Evolutionary conservation across 352 stramenopile genomes (phyloP), one percentile per base, ranked within the genome.

Genomic region (Aphanomyces cochlioides): DNA sequence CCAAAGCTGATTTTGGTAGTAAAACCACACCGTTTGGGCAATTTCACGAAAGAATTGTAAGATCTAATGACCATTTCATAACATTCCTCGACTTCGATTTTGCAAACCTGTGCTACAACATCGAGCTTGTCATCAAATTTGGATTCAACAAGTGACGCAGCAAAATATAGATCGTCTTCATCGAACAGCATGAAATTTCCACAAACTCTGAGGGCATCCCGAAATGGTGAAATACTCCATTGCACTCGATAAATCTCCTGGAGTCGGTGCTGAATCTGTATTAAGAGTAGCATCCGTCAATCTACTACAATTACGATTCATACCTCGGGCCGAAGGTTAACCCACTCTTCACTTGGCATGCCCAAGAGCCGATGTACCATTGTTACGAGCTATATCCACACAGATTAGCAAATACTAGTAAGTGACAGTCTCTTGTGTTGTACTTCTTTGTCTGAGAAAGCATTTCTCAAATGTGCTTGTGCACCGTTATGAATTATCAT

Each of bases 1-100:
- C 69, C 78, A 85, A 1, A 93, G 75, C 72, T 92, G 85, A 56
- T 93, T 92, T 67, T 92, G 84, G 38, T 93, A 93, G 7, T 86
- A 57, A 21, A 92, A 77, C 85, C 85, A 93, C 1, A 89, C 54
- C 58, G 90, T 82, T 47, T 89, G 89, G 28, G 84, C 76, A 1
- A 82, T 63, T 0, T 65, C 74, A 36, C 78, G 69, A 17, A 93
- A 56, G 12, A 77, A 19, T 7, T 28, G 48, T 1, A 78, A 7
- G 7, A 64, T 37, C 64, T 70, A 63, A 5, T 5, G 13, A 7
- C 0, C 15, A 13, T 57, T 28, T 43, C 3, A n/a, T n/a, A n/a
- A n/a, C 43, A n/a, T 50, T 12, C 43, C 28, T 28, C 10, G 43
- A 3, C 41, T 54, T 8, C 17, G 8, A 47, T 4, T 8, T 7